phyloP scores from a whole-genome alignment of 768 basidiomycete species.

The Porpolomopsis calyptriformis region DNA sequence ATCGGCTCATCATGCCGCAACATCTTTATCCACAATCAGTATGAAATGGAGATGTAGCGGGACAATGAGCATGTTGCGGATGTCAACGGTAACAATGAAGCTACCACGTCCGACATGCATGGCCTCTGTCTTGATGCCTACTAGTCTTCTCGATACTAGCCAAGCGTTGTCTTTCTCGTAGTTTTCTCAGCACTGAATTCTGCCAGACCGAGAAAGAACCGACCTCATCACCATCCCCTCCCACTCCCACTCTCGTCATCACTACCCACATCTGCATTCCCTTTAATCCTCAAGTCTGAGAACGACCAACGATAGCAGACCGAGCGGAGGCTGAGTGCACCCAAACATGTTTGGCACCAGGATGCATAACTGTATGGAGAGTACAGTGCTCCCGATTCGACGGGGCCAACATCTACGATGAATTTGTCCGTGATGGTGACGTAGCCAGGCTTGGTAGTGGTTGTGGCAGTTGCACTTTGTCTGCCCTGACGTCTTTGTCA shows the following conservation, averaged over 20 bases:
- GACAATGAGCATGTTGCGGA: too few relatives aligned
- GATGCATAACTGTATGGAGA: slow-evolving; percentile 23
- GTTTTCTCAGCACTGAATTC: too few relatives aligned
- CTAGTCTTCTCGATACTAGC: not conserved
- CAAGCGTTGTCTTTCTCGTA: not conserved
- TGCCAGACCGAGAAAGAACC: too few relatives aligned
- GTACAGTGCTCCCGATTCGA: slow-evolving; percentile 20
- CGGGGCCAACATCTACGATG: slow-evolving; percentile 12
- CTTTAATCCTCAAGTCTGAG: slow-evolving; percentile 3
- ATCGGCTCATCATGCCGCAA: too few relatives aligned
- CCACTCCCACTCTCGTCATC: not conserved
- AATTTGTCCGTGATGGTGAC: not conserved
- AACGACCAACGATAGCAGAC: not conserved
- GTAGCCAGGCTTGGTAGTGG: too few relatives aligned
- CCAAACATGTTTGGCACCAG: too few relatives aligned
- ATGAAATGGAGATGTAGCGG: too few relatives aligned
- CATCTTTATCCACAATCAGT: too few relatives aligned
- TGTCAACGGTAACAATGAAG: not conserved
- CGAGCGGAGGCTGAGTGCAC: not conserved
- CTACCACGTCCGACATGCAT: not conserved
- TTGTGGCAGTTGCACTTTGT: slow-evolving; percentile 3
- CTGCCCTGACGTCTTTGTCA: slow-evolving; percentile 10
- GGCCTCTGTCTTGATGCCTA: not conserved
- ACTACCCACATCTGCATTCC: not conserved
- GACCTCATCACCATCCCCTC: not conserved